These are phyloP conservation scores for Candolleomyces aberdarensis DNA, from an alignment of 768 basidiomycete species.

Conservation along the genomic window DNA sequence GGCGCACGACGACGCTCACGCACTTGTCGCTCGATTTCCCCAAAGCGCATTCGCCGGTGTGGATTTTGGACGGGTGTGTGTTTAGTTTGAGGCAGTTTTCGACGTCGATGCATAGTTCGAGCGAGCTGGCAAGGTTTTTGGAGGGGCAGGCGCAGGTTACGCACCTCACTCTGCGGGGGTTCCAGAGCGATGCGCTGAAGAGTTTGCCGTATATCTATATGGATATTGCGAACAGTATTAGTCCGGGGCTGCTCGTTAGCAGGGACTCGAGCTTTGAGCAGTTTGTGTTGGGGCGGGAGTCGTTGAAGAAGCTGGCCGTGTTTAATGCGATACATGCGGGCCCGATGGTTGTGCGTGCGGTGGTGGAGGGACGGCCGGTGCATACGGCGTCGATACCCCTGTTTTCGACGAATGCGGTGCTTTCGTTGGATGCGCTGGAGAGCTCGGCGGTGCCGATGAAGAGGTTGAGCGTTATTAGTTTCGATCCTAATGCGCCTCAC, in stretches of 20 bases:
- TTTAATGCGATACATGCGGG: conserved; percentile 57
- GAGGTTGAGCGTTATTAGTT: conserved; percentile 56
- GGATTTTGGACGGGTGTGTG: conserved; percentile 45
- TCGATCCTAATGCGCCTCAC: conserved; percentile 44
- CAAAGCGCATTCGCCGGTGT: conserved; percentile 35
- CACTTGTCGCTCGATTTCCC: conserved; percentile 51
- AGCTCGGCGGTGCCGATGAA: conserved; percentile 36
- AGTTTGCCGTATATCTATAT: conserved; percentile 21
- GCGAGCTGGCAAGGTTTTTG: conserved; percentile 47
- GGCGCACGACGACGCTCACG: conserved; percentile 33
- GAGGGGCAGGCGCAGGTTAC: conserved; percentile 43
- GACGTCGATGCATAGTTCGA: conserved; percentile 55
- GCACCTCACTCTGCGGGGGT: conserved; percentile 56
- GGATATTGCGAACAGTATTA: conserved; percentile 10
- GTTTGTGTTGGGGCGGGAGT: conserved; percentile 34
- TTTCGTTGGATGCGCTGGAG: conserved; percentile 42
- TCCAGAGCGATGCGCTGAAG: conserved; percentile 29
- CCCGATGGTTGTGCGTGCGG: conserved; percentile 39
- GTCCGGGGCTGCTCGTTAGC: conserved; percentile 14
- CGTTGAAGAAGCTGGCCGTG: conserved; percentile 45
- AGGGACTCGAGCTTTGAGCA: conserved; percentile 5
- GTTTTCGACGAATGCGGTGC: conserved; percentile 35
- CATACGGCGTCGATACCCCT: conserved; percentile 51
- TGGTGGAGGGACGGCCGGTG: conserved; percentile 48
- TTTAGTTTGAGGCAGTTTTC: conserved; percentile 47